A percentile compares a stretch with the other conserved stretches of the same genome.
Conservation (phyloP, 192 early-diverging fungal species). For the Mortierella hygrophila region DNA sequence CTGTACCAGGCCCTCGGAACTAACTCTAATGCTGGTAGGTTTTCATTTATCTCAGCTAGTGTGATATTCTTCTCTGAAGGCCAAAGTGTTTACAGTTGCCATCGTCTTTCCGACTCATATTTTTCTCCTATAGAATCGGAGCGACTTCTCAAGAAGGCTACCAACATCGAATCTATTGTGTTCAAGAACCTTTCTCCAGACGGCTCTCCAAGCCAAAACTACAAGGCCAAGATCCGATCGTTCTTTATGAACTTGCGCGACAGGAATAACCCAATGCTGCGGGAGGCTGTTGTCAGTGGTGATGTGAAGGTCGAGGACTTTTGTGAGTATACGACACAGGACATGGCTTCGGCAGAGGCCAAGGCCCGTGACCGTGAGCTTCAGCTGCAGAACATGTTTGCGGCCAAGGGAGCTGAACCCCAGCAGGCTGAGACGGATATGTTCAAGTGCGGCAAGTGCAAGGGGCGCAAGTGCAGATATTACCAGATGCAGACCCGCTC, state of each 20-base stretch:
- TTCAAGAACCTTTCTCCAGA: constrained; percentile 64
- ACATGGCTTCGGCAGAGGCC: constrained; percentile 93
- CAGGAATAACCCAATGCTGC: constrained; percentile 83
- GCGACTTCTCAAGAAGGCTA: constrained; percentile 65
- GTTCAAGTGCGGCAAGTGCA: constrained; percentile 96
- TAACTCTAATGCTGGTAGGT: constrained; percentile 65
- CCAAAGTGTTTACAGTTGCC: constrained; percentile 1
- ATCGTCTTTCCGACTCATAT: background rate
- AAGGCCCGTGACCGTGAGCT: constrained; percentile 79
- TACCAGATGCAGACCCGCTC: constrained; percentile 97
- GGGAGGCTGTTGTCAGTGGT: constrained; percentile 76
- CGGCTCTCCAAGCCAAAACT: constrained; percentile 63
- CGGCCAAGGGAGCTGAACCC: constrained; percentile 81
- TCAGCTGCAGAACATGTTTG: constrained; percentile 78
- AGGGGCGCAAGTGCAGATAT: constrained; percentile 86
- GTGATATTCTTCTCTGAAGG: background rate
- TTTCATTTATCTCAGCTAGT: background rate
- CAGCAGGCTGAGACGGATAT: constrained; percentile 88
- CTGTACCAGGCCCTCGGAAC: constrained; percentile 82
- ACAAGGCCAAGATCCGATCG: constrained; percentile 82
- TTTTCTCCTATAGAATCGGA: constrained; percentile 59
- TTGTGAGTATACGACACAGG: constrained; percentile 70
- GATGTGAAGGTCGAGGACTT: constrained; percentile 74
- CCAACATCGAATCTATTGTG: constrained; percentile 71
- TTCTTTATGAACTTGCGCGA: constrained; percentile 83